Percentiles rank a stretch among this genome's conserved stretches.
Evolutionary conservation across 495 filamentous ascomycete species (phyloP).

Genomic region (Parathielavia hyrcaniae): DNA sequence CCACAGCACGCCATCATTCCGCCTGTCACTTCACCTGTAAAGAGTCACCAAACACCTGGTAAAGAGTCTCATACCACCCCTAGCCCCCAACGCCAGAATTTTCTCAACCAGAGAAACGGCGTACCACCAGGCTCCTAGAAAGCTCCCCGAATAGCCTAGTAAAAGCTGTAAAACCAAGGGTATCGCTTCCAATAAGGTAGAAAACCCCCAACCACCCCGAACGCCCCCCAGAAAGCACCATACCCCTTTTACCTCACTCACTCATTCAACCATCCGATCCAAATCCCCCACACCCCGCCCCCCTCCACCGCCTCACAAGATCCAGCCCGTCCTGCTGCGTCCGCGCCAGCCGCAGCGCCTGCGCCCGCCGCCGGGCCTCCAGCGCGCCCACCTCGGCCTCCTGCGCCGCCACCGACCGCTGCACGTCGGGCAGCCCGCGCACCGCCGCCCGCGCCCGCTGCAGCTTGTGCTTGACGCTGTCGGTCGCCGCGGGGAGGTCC

Average conservation of each 20-base stretch:
- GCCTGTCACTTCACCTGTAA: too few relatives aligned
- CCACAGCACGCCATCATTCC: not conserved
- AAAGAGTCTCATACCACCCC: too few relatives aligned
- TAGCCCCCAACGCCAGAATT: not conserved
- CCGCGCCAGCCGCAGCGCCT: slow-evolving; percentile 50
- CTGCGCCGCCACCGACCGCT: slow-evolving; percentile 68
- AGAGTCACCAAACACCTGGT: too few relatives aligned
- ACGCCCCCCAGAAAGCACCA: not conserved
- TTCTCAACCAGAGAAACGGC: too few relatives aligned
- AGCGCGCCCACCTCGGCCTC: slow-evolving; percentile 71
- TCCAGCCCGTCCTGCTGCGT: slow-evolving; percentile 40
- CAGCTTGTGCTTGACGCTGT: slow-evolving; percentile 70
- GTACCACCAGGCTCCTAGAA: not conserved
- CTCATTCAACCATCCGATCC: slow-evolving; percentile 25
- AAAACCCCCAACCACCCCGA: too few relatives aligned
- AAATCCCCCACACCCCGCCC: slow-evolving; percentile 12
- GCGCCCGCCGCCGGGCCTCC: slow-evolving; percentile 56
- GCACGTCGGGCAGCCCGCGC: slow-evolving; percentile 64
- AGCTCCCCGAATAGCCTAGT: not conserved
- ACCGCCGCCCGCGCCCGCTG: slow-evolving; percentile 67
- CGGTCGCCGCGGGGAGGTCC: slow-evolving; percentile 67
- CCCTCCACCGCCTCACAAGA: slow-evolving; percentile 27
- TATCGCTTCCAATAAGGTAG: too few relatives aligned
- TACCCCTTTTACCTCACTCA: too few relatives aligned
- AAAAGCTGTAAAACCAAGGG: too few relatives aligned